These are phyloP conservation scores for Mycosarcoma maydis DNA, from an alignment of 1,284 basidiomycete genomes.

Conservation along the genomic window DNA sequence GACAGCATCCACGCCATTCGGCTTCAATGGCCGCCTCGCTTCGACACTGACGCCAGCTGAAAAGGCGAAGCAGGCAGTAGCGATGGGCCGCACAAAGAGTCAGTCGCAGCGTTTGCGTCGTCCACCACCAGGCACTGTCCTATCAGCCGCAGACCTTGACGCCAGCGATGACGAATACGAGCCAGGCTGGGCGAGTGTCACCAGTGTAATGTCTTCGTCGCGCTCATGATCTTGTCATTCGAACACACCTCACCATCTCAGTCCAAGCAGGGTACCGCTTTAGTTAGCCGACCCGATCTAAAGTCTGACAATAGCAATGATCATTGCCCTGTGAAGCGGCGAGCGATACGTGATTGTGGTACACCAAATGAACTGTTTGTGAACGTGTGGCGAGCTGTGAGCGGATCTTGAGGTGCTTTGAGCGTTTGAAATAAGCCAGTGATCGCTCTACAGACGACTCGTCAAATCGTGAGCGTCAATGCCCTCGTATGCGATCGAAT, in stretches of 20 bases:
- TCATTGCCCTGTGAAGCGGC: not conserved
- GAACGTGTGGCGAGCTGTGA: too few relatives aligned
- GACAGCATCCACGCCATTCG: conserved; percentile 1
- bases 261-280: too few relatives aligned
- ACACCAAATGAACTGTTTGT: too few relatives aligned
- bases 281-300: too few relatives aligned
- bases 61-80: conserved; percentile 42
- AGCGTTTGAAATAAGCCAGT: too few relatives aligned
- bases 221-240: conserved; percentile 15
- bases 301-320: too few relatives aligned
- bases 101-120: conserved; percentile 49
- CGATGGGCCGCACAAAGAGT: conserved; percentile 48
- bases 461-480: conserved; percentile 68
- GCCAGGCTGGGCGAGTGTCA: conserved; percentile 59
- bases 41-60: conserved; percentile 12
- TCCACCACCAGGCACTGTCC: conserved; percentile 54
- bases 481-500: conserved; percentile 62
- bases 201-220: conserved; percentile 50
- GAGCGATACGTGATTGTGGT: not conserved
- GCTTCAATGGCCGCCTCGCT: conserved; percentile 14
- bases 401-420: too few relatives aligned
- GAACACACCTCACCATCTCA: not conserved
- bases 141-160: conserved; percentile 58
- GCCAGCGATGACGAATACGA: conserved; percentile 64
- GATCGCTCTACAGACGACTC: conserved; percentile 45